A percentile compares a stretch with the other conserved stretches of the same genome.
Evolutionary conservation across 164 flowering plant species (phyloP).

Genomic region (Buxus sempervirens): DNA sequence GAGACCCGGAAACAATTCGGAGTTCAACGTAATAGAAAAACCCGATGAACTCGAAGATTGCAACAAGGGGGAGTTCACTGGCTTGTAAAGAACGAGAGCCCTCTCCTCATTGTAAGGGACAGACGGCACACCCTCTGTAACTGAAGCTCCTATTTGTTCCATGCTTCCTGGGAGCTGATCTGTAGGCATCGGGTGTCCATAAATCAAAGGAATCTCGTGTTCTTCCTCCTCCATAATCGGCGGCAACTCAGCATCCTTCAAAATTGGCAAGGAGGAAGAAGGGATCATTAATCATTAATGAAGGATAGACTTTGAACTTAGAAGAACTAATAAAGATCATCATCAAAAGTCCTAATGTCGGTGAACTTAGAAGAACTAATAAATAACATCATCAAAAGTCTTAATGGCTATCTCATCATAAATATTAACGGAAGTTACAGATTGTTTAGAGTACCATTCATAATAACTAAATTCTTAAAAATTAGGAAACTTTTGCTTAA

Average conservation of each 20-base stretch:
- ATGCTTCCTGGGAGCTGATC: background rate
- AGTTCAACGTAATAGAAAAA: slow-evolving; percentile 34
- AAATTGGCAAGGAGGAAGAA: background rate
- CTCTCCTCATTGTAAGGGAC: slow-evolving; percentile 47
- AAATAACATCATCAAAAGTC: too few species aligned
- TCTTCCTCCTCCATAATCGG: slow-evolving; percentile 82
- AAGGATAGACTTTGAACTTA: background rate
- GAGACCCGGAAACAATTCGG: slow-evolving; percentile 45
- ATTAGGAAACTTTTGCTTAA: too few species aligned
- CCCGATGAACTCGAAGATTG: slow-evolving; percentile 23
- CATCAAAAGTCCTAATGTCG: background rate
- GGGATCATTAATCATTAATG: background rate
- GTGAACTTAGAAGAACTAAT: too few species aligned
- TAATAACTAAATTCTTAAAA: too few species aligned
- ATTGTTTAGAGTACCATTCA: too few species aligned
- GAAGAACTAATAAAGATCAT: background rate
- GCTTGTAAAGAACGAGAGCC: slow-evolving; percentile 70
- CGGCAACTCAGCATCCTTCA: slow-evolving; percentile 58
- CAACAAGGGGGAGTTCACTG: slow-evolving; percentile 20
- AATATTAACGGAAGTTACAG: too few species aligned
- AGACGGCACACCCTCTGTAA: slow-evolving; percentile 23
- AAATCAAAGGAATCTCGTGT: slow-evolving; percentile 22
- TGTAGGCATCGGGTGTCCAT: slow-evolving; percentile 12
- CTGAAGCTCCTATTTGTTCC: slow-evolving; percentile 4
- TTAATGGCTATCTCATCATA: too few species aligned